phyloP scores from a whole-genome alignment of 139 green algal species.

The Zygnema circumcarinatum region DNA sequence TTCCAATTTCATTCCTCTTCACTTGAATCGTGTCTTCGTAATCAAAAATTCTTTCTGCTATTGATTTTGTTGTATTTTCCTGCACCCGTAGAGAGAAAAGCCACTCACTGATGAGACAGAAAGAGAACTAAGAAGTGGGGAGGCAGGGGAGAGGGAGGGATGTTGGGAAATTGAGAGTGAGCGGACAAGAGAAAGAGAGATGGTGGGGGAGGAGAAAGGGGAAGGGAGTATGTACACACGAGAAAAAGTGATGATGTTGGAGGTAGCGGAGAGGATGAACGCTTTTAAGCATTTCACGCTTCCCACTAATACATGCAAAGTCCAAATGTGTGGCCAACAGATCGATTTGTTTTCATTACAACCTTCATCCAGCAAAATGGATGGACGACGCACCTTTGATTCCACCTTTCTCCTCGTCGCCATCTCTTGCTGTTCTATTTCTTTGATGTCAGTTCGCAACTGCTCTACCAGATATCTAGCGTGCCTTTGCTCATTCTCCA shows the following conservation, averaged over 20 bases:
- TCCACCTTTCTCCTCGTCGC: neutral
- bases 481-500: conserved; percentile 61
- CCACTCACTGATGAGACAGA: neutral
- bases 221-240: neutral
- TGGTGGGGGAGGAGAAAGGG: neutral
- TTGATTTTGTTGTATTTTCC: neutral
- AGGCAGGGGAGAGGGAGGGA: neutral
- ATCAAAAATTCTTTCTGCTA: conserved; percentile 8
- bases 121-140: neutral
- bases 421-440: neutral
- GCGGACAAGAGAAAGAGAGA: neutral
- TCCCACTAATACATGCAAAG: too few relatives aligned
- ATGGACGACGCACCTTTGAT: conserved; percentile 12
- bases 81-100: conserved; percentile 11
- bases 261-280: too few relatives aligned
- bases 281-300: too few relatives aligned
- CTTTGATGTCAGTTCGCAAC: conserved; percentile 44
- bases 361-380: too few relatives aligned
- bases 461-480: conserved; percentile 55
- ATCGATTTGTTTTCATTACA: too few relatives aligned
- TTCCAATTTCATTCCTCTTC: conserved; percentile 62
- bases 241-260: too few relatives aligned
- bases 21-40: neutral
- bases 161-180: neutral
- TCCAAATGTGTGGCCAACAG: too few relatives aligned